Base-by-base conservation (phyloP, 208 protist genomes). In the Trypanosoma conorhini region DNA sequence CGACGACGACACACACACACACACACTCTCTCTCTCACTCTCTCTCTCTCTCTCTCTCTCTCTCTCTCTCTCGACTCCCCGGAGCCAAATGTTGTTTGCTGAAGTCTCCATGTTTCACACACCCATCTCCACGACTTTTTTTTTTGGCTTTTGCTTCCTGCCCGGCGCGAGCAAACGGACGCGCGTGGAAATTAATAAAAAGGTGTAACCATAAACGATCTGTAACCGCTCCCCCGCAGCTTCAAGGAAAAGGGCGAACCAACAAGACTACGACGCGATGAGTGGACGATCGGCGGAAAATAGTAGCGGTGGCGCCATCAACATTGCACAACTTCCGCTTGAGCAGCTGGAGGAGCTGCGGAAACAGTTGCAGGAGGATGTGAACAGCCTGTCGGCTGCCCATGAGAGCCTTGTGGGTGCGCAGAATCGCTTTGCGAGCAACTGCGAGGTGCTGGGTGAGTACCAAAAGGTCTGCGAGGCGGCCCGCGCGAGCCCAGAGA, bases 301-400 rank as follows among this genome's bases (percentile, higher is more conserved):
- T 28, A 19, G 31, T 30, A 30, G 12, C 22, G 57, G 56, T 24
- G 22, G 57, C 28, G 3, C 71, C 38, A 77, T 91, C 58, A 96
- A 93, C 80, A 79, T 92, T 56, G 78, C 79, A 40, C 83, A 96
- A 62, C 79, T 96, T 19, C 86, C 88, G 26, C 72, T 93, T 9
- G 86, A 96, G 80, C 87, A 96, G 72, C 83, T 96, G n/a, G 82
- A 92, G 58, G 86, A 86, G n/a, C 85, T 96, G 42, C 89, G 90
- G 73, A 79, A 93, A 74, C 91, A 96, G 78, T 77, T 96, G 55
- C 86, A 92, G 74, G 83, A 78, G 55, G 91, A 96, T 63, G 77
- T 96, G 21, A 80, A 81, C 30, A 90, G 72, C 50, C 83, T 96
- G 31, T 89, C 85, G 38, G 62, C 80, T 13, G 91, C 91, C 48